These are phyloP conservation scores for Diaporthe eres DNA, from an alignment of 2,329 filamentous ascomycete species.

Conservation along the genomic window DNA sequence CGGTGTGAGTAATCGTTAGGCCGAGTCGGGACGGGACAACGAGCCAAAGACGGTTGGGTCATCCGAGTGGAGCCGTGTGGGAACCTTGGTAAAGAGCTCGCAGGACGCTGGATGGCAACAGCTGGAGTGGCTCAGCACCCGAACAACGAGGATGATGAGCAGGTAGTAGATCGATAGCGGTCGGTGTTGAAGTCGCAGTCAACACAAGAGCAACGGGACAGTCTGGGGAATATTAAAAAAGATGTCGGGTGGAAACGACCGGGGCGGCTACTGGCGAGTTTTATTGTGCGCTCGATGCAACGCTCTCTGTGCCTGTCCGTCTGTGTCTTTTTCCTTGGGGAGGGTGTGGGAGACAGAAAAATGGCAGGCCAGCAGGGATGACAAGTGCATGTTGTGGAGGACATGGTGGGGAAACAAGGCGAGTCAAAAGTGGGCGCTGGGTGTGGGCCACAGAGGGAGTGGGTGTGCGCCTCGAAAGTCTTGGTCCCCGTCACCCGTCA, in stretches of 20 bases:
- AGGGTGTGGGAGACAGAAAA: conserved; percentile 22
- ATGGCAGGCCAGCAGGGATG: conserved; percentile 17
- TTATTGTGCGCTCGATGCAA: conserved; percentile 39
- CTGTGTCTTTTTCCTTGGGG: conserved; percentile 5
- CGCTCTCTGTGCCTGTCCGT: conserved; percentile 13
- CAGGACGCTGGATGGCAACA: conserved; percentile 31
- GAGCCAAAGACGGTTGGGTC: conserved; percentile 31
- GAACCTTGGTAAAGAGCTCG: conserved; percentile 40
- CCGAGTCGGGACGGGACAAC: conserved; percentile 38
- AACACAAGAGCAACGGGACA: background rate
- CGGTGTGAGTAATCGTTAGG: conserved; percentile 33
- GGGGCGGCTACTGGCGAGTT: conserved; percentile 39
- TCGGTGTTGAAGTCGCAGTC: background rate
- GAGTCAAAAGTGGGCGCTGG: conserved; percentile 17
- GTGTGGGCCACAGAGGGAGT: background rate
- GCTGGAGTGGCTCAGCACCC: background rate
- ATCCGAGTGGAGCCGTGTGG: conserved; percentile 39
- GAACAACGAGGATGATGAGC: background rate
- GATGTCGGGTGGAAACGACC: conserved; percentile 27
- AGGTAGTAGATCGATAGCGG: background rate
- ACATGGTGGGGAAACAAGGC: conserved; percentile 27
- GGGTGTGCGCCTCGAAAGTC: conserved; percentile 13
- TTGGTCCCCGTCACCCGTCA: conserved; percentile 6
- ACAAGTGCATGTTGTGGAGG: conserved; percentile 8
- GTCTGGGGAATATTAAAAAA: conserved; percentile 4